Conservation (phyloP, 768 basidiomycete species). For the Dacryopinax primogenitus region DNA sequence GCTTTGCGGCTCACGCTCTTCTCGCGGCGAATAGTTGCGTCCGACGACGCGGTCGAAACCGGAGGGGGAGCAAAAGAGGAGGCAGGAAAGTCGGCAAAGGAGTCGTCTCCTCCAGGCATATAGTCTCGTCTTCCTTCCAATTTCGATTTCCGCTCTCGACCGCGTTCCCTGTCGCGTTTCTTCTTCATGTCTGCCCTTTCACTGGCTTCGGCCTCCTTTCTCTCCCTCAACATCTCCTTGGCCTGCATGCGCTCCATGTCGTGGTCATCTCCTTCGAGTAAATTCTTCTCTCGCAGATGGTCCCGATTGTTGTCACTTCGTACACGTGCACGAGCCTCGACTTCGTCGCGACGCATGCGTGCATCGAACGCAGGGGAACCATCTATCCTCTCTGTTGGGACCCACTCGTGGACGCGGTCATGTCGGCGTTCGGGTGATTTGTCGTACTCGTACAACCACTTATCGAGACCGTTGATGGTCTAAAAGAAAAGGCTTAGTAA, state of each 20-base stretch:
- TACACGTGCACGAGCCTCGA: not conserved
- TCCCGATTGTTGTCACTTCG: not conserved
- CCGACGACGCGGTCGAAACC: not conserved
- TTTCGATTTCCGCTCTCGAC: slow-evolving; percentile 1
- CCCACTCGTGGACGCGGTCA: not conserved
- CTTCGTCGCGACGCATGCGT: not conserved
- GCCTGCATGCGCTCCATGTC: not conserved
- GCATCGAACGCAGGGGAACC: not conserved
- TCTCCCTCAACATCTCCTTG: slow-evolving; percentile 1
- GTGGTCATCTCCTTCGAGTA: not conserved
- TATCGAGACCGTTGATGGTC: slow-evolving; percentile 4
- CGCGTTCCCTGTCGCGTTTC: slow-evolving; percentile 2
- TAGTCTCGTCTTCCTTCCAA: not conserved
- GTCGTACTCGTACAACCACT: not conserved
- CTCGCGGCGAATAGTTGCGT: not conserved
- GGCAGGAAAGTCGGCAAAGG: not conserved
- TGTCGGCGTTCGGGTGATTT: not conserved
- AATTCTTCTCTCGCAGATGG: not conserved
- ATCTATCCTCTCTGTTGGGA: not conserved
- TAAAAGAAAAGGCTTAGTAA: not conserved
- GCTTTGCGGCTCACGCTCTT: not conserved
- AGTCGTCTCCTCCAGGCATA: not conserved
- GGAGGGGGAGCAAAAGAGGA: not conserved
- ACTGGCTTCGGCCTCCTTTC: not conserved
- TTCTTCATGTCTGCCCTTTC: not conserved